A percentile compares a stretch with the other conserved stretches of the same genome.
Evolutionary conservation across 75 land plant genomes (phyloP).

Genomic region (Picea glauca): DNA sequence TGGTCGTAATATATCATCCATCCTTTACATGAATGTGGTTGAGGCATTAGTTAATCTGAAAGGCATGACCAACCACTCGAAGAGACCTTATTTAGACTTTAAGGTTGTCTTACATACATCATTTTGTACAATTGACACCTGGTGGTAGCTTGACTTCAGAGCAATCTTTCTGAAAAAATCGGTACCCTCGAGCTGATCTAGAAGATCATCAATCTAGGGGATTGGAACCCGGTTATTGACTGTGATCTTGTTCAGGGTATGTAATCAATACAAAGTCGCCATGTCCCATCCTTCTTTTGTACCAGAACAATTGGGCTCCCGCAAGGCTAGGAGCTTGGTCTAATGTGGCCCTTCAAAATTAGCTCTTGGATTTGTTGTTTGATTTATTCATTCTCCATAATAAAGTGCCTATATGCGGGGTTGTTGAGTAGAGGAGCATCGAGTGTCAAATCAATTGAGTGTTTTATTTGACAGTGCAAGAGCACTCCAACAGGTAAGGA

Average conservation of each 20-base stretch:
- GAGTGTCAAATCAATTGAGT: background rate
- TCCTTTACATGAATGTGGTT: background rate
- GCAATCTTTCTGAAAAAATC: background rate
- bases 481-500: background rate
- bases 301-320: background rate
- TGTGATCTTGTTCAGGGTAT: background rate
- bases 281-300: background rate
- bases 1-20: background rate
- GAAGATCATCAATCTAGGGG: background rate
- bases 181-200: background rate
- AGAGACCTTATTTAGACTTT: background rate
- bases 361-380: background rate
- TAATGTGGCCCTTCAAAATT: background rate
- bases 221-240: background rate
- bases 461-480: background rate
- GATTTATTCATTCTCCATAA: background rate
- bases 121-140: background rate
- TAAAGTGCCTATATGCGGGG: background rate
- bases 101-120: slow-evolving; percentile 14
- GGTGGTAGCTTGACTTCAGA: background rate
- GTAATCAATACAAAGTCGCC: background rate
- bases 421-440: background rate
- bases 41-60: slow-evolving; percentile 13
- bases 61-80: slow-evolving; percentile 18
- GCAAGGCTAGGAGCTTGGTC: background rate